phyloP scores from a whole-genome alignment of 1,284 basidiomycete genomes.

The Heliocybe sulcata region DNA sequence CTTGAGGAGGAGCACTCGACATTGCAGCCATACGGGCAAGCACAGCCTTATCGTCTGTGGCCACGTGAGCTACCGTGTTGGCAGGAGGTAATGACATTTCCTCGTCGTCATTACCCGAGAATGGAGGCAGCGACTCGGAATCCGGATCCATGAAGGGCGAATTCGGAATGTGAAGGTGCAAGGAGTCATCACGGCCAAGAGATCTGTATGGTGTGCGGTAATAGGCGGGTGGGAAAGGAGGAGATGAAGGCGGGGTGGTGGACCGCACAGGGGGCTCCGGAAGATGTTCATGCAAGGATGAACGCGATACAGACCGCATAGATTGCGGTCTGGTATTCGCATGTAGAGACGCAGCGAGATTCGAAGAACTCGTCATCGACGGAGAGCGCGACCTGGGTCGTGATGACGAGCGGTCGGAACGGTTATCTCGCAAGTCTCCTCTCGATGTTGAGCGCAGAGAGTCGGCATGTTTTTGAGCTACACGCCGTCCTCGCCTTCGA shows the following conservation, averaged over 20 bases:
- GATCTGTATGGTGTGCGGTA: not conserved
- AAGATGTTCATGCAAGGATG: not conserved
- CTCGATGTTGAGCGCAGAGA: not conserved
- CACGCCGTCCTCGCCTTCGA: constrained; percentile 29
- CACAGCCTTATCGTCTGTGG: constrained; percentile 65
- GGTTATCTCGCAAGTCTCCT: not conserved
- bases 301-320: not conserved
- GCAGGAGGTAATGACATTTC: constrained; percentile 10
- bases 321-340: too few relatives aligned
- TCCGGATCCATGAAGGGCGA: not conserved
- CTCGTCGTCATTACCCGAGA: not conserved
- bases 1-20: constrained; percentile 44
- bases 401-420: not conserved
- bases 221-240: constrained; percentile 1
- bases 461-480: not conserved
- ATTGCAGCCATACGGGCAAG: constrained; percentile 49
- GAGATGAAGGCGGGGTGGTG: constrained; percentile 5
- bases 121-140: not conserved
- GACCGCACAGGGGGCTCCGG: not conserved
- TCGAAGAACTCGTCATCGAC: not conserved
- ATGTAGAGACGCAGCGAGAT: not conserved
- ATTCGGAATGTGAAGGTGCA: not conserved
- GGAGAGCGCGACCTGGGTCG: not conserved
- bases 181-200: not conserved
- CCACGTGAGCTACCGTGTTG: constrained; percentile 49